Percentiles rank a stretch among this genome's conserved stretches.
Conservation (phyloP, 2,329 filamentous ascomycete genomes). For the Xenosphaeropsis pyriputrescens region DNA sequence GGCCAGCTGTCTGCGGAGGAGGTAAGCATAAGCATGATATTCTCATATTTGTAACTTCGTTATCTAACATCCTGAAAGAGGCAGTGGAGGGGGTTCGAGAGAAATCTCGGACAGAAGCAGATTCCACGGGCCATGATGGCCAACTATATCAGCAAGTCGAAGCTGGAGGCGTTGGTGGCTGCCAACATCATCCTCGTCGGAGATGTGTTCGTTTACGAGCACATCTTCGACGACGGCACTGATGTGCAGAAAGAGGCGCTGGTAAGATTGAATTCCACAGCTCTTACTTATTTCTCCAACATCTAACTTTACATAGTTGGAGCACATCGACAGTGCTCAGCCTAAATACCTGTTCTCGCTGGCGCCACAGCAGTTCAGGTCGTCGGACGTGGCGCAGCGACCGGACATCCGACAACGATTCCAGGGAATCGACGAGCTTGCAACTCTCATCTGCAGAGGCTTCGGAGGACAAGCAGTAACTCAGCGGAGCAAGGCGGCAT, state of each 20-base stretch:
- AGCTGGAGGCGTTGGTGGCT: conserved; percentile 1
- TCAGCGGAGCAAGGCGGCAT: background rate
- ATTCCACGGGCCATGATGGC: conserved; percentile 1
- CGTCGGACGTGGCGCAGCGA: background rate
- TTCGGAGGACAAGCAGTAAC: too few relatives aligned
- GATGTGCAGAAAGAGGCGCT: conserved; percentile 1
- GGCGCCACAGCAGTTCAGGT: background rate
- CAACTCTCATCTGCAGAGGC: too few relatives aligned
- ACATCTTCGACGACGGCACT: background rate
- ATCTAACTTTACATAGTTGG: too few relatives aligned
- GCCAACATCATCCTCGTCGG: conserved; percentile 1
- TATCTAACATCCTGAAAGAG: too few relatives aligned
- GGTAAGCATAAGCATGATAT: too few relatives aligned
- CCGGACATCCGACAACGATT: background rate
- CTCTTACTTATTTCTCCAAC: background rate
- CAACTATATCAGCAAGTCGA: background rate
- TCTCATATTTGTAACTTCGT: too few relatives aligned
- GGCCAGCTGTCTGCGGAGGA: too few relatives aligned
- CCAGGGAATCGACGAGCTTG: too few relatives aligned
- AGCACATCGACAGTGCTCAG: too few relatives aligned
- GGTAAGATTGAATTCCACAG: background rate
- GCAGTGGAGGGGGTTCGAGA: too few relatives aligned
- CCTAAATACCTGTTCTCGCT: background rate
- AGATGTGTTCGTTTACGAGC: conserved; percentile 1
- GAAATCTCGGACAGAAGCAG: too few relatives aligned